Percentiles rank a stretch among this genome's conserved stretches.
phyloP scores from a whole-genome alignment of 177 flowering plant genomes.

The Vitis hybrid region DNA sequence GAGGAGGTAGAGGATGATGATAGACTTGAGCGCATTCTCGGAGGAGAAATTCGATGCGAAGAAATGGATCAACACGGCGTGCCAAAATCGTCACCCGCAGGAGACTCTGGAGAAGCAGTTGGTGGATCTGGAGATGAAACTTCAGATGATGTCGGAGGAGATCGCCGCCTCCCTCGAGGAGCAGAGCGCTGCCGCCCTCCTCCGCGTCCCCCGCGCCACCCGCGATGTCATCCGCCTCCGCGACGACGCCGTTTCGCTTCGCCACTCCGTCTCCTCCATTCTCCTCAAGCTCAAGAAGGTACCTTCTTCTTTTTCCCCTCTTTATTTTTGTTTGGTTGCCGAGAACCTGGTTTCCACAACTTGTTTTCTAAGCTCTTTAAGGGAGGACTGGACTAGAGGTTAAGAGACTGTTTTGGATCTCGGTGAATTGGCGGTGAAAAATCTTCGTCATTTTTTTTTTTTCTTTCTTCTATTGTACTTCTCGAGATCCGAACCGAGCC shows the following conservation, averaged over 20 bases:
- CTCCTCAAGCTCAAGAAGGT: conserved; percentile 86
- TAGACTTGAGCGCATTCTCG: conserved; percentile 85
- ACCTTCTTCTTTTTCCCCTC: neutral
- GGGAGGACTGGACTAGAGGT: too few relatives aligned
- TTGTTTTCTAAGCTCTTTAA: neutral
- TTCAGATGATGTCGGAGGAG: conserved; percentile 94
- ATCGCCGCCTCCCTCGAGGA: conserved; percentile 94
- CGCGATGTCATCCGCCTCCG: conserved; percentile 93
- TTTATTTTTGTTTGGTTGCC: conserved; percentile 1
- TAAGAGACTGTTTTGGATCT: too few relatives aligned
- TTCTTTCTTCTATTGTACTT: too few relatives aligned
- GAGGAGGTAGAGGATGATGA: conserved; percentile 42
- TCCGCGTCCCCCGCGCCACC: conserved; percentile 94
- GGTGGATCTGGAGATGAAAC: conserved; percentile 96
- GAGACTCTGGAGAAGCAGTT: conserved; percentile 78
- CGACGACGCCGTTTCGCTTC: conserved; percentile 85
- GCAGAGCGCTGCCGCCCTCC: conserved; percentile 80
- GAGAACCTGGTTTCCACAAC: neutral
- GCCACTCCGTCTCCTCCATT: conserved; percentile 69
- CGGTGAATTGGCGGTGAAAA: too few relatives aligned
- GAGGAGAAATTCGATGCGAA: conserved; percentile 93
- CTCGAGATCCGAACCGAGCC: too few relatives aligned
- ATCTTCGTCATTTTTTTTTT: too few relatives aligned
- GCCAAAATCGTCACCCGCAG: conserved; percentile 66
- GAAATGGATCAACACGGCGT: conserved; percentile 86